These are phyloP conservation scores for Coleophoma cylindrospora DNA, from an alignment of 2,329 filamentous ascomycete genomes.

Conservation along the genomic window DNA sequence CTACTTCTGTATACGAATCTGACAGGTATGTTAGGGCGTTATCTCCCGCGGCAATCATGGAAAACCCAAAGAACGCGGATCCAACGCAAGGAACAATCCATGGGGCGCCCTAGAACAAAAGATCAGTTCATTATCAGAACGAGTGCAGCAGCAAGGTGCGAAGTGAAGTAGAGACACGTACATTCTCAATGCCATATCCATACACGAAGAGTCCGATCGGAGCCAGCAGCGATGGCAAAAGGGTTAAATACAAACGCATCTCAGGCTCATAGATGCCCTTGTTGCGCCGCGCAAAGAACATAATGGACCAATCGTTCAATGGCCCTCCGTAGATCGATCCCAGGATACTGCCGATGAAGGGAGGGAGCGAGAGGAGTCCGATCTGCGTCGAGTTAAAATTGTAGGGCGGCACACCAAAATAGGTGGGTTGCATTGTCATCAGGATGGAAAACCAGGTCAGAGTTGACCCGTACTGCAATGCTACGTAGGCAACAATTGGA, in stretches of 20 bases:
- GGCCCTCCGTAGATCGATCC: slow-evolving; percentile 27
- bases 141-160: no score
- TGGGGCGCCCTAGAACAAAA: background rate
- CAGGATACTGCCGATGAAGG: slow-evolving; percentile 33
- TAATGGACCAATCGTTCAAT: slow-evolving; percentile 30
- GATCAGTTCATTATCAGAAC: no score
- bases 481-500: slow-evolving; percentile 32
- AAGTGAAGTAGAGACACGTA: background rate
- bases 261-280: slow-evolving; percentile 35
- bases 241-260: slow-evolving; percentile 22
- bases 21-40: slow-evolving; percentile 5
- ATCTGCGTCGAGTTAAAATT: slow-evolving; percentile 31
- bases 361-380: slow-evolving; percentile 32
- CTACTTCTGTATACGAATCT: slow-evolving; percentile 15
- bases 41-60: background rate
- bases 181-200: slow-evolving; percentile 2
- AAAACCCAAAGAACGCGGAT: slow-evolving; percentile 5
- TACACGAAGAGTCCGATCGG: slow-evolving; percentile 6
- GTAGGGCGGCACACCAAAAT: slow-evolving; percentile 32
- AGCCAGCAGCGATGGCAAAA: slow-evolving; percentile 1
- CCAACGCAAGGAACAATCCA: slow-evolving; percentile 9
- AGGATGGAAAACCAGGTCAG: slow-evolving; percentile 33
- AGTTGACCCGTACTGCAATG: slow-evolving; percentile 30
- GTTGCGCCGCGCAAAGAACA: slow-evolving; percentile 29
- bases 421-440: slow-evolving; percentile 28